Conservation (phyloP, 768 basidiomycete species). For the Amanita molliuscula region DNA sequence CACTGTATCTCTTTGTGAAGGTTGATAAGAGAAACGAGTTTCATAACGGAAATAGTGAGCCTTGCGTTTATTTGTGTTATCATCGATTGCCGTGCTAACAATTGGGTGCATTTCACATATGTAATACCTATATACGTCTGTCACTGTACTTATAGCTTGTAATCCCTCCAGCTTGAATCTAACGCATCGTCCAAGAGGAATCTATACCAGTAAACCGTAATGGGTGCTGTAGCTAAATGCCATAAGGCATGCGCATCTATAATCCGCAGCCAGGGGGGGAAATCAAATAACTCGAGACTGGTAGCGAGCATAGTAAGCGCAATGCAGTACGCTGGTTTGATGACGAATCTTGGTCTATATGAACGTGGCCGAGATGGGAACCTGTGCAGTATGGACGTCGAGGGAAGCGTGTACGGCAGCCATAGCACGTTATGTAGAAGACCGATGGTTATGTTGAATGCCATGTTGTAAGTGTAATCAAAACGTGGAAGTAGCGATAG, state of each 20-base stretch:
- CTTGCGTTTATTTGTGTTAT: not conserved
- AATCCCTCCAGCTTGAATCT: constrained; percentile 56
- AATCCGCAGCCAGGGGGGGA: constrained; percentile 63
- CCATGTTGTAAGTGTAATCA: constrained; percentile 91
- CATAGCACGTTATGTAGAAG: constrained; percentile 75
- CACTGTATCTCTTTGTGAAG: not conserved
- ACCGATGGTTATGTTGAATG: constrained; percentile 71
- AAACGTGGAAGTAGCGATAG: constrained; percentile 68
- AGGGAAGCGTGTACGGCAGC: constrained; percentile 59
- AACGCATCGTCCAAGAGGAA: constrained; percentile 68
- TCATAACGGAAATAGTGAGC: not conserved
- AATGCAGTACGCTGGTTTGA: constrained; percentile 51
- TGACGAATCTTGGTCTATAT: constrained; percentile 48
- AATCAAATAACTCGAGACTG: constrained; percentile 82
- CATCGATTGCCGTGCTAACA: not conserved
- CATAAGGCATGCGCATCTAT: constrained; percentile 91
- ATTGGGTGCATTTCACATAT: not conserved
- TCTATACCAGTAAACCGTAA: constrained; percentile 77
- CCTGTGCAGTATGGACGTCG: constrained; percentile 35
- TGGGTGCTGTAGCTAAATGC: constrained; percentile 79
- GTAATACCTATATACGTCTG: not conserved
- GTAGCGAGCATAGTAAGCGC: constrained; percentile 65
- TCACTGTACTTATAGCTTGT: constrained; percentile 14
- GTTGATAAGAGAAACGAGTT: not conserved
- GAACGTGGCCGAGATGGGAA: constrained; percentile 43